Percentiles rank a stretch among this genome's conserved stretches.
Conservation (phyloP, 257 asterid genomes). For the Scutellaria barbata region DNA sequence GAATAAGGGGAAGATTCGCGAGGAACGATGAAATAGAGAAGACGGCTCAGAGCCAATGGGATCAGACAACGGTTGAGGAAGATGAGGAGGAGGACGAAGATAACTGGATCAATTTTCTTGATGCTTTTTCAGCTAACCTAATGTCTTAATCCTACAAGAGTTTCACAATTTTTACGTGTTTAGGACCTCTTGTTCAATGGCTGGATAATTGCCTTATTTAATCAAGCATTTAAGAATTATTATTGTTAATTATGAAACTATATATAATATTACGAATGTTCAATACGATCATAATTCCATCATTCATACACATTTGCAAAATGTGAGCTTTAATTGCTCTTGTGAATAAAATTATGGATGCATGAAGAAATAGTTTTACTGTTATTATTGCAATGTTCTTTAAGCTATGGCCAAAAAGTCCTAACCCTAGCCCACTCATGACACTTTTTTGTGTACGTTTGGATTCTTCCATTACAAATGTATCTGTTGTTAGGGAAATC, state of each 20-base stretch:
- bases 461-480: not conserved
- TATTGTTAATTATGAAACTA: not conserved
- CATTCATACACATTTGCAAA: not conserved
- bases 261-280: not conserved
- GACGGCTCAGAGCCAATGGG: conserved; percentile 58
- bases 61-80: conserved; percentile 41
- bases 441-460: conserved; percentile 8
- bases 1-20: conserved; percentile 86
- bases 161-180: conserved; percentile 45
- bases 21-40: conserved; percentile 68
- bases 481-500: not conserved
- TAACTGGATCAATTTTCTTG: conserved; percentile 73
- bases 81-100: conserved; percentile 61
- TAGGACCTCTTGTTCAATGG: conserved; percentile 43
- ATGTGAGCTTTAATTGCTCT: too few species aligned
- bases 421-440: conserved; percentile 30
- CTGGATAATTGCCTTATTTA: not conserved
- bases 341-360: not conserved
- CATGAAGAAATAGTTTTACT: conserved; percentile 22
- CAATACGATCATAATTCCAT: not conserved
- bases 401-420: conserved; percentile 2
- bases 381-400: not conserved
- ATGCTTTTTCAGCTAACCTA: conserved; percentile 59
- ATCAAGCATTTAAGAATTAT: conserved; percentile 15
- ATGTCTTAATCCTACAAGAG: conserved; percentile 49